Conservation (phyloP, 2,329 filamentous ascomycete species). For the Penicillium sp. region DNA sequence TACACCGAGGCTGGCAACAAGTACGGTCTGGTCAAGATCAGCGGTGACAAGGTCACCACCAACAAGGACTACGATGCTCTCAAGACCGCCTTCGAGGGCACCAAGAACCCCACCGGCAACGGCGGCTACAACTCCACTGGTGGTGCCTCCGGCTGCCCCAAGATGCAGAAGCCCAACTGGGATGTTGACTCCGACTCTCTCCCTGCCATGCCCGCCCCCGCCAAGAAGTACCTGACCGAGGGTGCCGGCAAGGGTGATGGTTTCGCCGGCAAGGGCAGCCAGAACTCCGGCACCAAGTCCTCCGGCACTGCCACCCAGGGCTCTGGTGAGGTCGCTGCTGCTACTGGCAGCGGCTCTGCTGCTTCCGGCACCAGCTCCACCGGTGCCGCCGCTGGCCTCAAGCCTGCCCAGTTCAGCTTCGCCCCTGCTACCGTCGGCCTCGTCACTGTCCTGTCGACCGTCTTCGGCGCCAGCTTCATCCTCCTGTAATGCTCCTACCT, state of each 20-base stretch:
- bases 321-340: slow-evolving; percentile 42
- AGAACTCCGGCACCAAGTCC: slow-evolving; percentile 53
- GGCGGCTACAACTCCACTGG: slow-evolving; percentile 59
- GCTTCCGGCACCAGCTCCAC: slow-evolving; percentile 31
- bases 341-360: slow-evolving; percentile 16
- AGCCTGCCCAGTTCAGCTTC: slow-evolving; percentile 46
- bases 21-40: slow-evolving; percentile 74
- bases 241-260: slow-evolving; percentile 59
- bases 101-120: slow-evolving; percentile 53
- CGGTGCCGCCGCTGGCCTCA: slow-evolving; percentile 45
- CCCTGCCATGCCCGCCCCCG: slow-evolving; percentile 56
- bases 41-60: slow-evolving; percentile 55
- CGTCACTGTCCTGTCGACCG: slow-evolving; percentile 51
- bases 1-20: slow-evolving; percentile 81
- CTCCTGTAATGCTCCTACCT: slow-evolving; percentile 27
- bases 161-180: slow-evolving; percentile 53
- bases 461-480: slow-evolving; percentile 51
- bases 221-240: slow-evolving; percentile 55
- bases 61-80: slow-evolving; percentile 62
- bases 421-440: slow-evolving; percentile 53
- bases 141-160: slow-evolving; percentile 54
- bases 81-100: slow-evolving; percentile 50
- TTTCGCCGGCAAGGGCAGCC: slow-evolving; percentile 55
- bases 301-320: slow-evolving; percentile 51
- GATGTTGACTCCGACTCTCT: slow-evolving; percentile 54